Base-by-base conservation (phyloP, 75 land plant species). In the Selaginella tamariscina region DNA sequence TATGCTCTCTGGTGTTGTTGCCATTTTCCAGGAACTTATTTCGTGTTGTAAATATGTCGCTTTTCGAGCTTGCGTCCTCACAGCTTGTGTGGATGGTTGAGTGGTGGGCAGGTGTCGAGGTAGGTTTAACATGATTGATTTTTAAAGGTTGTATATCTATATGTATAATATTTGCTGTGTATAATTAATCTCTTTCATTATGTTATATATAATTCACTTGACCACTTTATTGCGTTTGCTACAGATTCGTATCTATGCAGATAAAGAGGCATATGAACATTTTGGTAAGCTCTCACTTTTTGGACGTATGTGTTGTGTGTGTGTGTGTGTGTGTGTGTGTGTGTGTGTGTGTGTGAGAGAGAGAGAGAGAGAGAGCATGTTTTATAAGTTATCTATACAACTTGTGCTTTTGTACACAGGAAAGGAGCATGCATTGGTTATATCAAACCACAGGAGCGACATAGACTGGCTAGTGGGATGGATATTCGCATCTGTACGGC, bases 41-140 rank as follows among this genome's bases (percentile, higher is more conserved):
- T 78, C 72, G 97, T 68, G 78, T 70, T 59, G 78, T 79, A 29
- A 92, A 92, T 56, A 82, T 75, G 71, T 24, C 74, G 24, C 44
- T 92, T 56, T 82, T 83, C 31, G 93, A 92, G 55, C 64, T 83
- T 55, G 76, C 88, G 60, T 92, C 92, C 93, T 70, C 85, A 55
- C 80, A 92, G 79, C 89, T 92, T 31, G 77, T 92, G 9, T 92
- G 93, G 93, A 73, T 92, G 11, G 21, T 92, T 56, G 97, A 92
- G 78, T 92, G 97, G 97, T 92, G 97, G 97, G 97, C 93, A 1
- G 85, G 81, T 27, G 81, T 91, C 32, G 72, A 84, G 97, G 97
- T 91, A 33, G 27, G 57, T 23, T 30, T 31, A 33, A 0, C 49
- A 9, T 32, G 24, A 32, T 30, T 20, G n/a, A n/a, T n/a, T n/a